Evolutionary conservation across 2,329 filamentous ascomycete genomes (phyloP), one percentile per base, ranked within the genome.

Genomic region (Scytalidium lignicola): DNA sequence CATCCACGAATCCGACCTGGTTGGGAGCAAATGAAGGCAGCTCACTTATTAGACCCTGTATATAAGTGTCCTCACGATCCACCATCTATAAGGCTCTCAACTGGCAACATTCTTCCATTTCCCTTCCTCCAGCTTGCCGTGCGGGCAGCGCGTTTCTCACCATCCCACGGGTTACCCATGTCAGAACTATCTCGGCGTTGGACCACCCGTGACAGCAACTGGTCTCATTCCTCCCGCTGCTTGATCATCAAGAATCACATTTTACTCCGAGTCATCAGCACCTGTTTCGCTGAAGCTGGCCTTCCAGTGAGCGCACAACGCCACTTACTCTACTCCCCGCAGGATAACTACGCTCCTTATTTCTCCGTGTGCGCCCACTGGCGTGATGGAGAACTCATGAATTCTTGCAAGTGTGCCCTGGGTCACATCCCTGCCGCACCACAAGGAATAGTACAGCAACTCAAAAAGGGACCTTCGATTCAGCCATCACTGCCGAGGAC

Each of bases 351-450:
- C 63, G 74, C 70, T 47, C 80, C 80, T 0, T 84, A 78, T 60
- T 84, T 84, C 64, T 80, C 76, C 10, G 76, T 74, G 1, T 85
- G 80, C 55, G 71, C 77, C 1, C 80, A 85, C 61, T 85, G 80
- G 80, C 71, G 74, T 17, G 76, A 83, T 52, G 80, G 80, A 17
- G 69, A 80, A 29, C 66, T 85, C 15, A 82, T 81, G 69, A 70
- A 74, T 15, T 66, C 78, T 28, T 80, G 78, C 56, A 84, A 84
- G 65, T 85, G 80, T 59, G 79, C 79, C 3, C 65, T 84, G 10
- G 67, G 65, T 10, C 80, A 84, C 54, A 74, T 84, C 28, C 79
- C 79, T 0, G 63, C 69, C 0, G 67, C 69, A 53, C 72, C 21
- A 58, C 67, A 46, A 66, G 70, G 23, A 64, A 70, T 57, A 13